phyloP scores from a whole-genome alignment of 2,329 filamentous ascomycete species.

The Aspergillus tanneri region DNA sequence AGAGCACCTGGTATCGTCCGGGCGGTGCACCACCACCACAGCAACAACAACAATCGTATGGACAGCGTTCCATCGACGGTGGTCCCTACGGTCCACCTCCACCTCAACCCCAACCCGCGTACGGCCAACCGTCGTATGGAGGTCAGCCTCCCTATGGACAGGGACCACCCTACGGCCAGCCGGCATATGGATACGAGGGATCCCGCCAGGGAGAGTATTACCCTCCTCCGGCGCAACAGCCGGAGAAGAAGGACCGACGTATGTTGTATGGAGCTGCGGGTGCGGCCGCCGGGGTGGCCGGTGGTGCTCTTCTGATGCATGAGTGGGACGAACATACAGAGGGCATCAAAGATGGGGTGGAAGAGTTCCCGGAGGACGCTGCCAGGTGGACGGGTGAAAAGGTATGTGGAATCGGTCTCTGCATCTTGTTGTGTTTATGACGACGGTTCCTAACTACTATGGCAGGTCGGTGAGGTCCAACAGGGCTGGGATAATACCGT shows the following conservation, averaged over 20 bases:
- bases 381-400: slow-evolving; percentile 47
- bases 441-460: neutral
- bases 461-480: slow-evolving; percentile 42
- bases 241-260: slow-evolving; percentile 29
- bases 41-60: neutral
- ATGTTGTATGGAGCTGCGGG: slow-evolving; percentile 42
- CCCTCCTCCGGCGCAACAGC: slow-evolving; percentile 19
- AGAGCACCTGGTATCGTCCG: slow-evolving; percentile 43
- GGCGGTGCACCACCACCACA: slow-evolving; percentile 14
- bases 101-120: neutral
- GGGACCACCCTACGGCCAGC: too few relatives aligned
- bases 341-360: slow-evolving; percentile 34
- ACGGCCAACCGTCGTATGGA: slow-evolving; percentile 7
- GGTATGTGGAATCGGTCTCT: slow-evolving; percentile 19
- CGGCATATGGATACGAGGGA: neutral
- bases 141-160: neutral
- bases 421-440: too few relatives aligned
- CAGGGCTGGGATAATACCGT: slow-evolving; percentile 31
- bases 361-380: slow-evolving; percentile 45
- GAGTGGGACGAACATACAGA: slow-evolving; percentile 41
- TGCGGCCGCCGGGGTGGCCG: slow-evolving; percentile 43
- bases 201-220: slow-evolving; percentile 7
- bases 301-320: slow-evolving; percentile 47
- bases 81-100: slow-evolving; percentile 15
- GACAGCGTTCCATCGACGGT: slow-evolving; percentile 17